Percentiles rank a stretch among this genome's conserved stretches.
Evolutionary conservation across 495 filamentous ascomycete species (phyloP).

Genomic region (Monascus purpureus): DNA sequence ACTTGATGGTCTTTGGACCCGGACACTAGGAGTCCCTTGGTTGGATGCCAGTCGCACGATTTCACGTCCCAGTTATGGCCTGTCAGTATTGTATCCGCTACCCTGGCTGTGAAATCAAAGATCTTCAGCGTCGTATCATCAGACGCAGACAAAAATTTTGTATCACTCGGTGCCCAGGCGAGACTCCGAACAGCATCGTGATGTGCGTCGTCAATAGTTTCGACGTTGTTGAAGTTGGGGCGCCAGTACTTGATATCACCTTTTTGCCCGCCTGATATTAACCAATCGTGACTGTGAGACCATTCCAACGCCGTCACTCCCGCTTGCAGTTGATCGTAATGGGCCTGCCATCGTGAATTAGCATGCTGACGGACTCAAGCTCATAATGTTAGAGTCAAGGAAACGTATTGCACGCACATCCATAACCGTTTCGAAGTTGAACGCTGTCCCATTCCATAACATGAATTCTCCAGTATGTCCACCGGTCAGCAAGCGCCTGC

Average conservation of each 20-base stretch:
- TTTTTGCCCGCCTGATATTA: conserved; percentile 89
- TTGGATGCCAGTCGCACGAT: conserved; percentile 93
- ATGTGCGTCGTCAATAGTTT: conserved; percentile 85
- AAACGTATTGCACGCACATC: conserved; percentile 36
- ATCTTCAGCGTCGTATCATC: conserved; percentile 90
- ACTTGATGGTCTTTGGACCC: conserved; percentile 95
- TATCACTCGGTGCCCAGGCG: conserved; percentile 84
- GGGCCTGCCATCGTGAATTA: conserved; percentile 45
- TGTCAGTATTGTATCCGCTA: conserved; percentile 63
- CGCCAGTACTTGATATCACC: conserved; percentile 98
- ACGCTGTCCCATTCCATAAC: conserved; percentile 94
- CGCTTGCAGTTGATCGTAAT: conserved; percentile 55
- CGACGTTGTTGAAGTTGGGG: conserved; percentile 97
- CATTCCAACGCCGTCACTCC: conserved; percentile 80
- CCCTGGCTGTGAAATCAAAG: conserved; percentile 84
- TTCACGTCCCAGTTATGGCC: conserved; percentile 97
- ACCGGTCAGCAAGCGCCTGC: conserved; percentile 76
- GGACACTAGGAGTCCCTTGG: conserved; percentile 85
- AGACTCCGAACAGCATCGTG: conserved; percentile 78
- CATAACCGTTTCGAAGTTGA: conserved; percentile 99
- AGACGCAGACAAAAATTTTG: conserved; percentile 90
- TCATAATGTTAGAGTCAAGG: no score
- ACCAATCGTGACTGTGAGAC: conserved; percentile 91
- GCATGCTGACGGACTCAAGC: no score
- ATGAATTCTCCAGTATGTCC: conserved; percentile 97